A percentile compares a stretch with the other conserved stretches of the same genome.
Conservation (phyloP, 2,329 filamentous ascomycete species). For the Paecilomyces dactylethromorphus region DNA sequence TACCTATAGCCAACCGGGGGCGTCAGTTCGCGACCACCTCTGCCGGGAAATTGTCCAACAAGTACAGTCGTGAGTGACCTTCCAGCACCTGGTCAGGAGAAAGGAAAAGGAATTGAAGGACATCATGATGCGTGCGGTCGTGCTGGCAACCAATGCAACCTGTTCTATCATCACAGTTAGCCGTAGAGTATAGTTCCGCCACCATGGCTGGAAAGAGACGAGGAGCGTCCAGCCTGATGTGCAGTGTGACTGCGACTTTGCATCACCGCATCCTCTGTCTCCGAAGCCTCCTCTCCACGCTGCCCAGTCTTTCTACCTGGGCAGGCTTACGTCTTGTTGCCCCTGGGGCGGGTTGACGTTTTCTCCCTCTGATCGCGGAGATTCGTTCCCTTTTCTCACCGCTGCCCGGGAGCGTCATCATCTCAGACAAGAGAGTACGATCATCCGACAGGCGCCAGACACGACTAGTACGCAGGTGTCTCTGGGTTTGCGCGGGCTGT, state of each 20-base stretch:
- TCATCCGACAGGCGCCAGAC: not conserved
- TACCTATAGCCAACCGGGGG: not conserved
- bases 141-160: not conserved
- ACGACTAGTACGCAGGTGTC: not conserved
- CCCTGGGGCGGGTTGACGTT: not conserved
- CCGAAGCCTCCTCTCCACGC: not conserved
- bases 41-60: too few species aligned
- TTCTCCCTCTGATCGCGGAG: not conserved
- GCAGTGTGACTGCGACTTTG: constrained; percentile 7
- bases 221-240: too few species aligned
- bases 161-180: not conserved
- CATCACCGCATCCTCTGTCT: constrained; percentile 5
- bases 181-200: too few species aligned
- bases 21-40: too few species aligned
- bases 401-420: not conserved
- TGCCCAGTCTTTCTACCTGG: not conserved
- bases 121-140: not conserved
- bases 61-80: too few species aligned
- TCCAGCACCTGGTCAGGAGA: not conserved
- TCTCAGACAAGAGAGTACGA: not conserved
- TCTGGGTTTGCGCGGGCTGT: not conserved
- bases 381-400: not conserved
- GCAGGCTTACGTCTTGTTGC: constrained; percentile 7
- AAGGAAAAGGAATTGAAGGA: not conserved
- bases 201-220: too few species aligned